Evolutionary conservation across 805 yeast species (phyloP), one percentile per base, ranked within the genome.

Genomic region (Suhomyces sp.): DNA sequence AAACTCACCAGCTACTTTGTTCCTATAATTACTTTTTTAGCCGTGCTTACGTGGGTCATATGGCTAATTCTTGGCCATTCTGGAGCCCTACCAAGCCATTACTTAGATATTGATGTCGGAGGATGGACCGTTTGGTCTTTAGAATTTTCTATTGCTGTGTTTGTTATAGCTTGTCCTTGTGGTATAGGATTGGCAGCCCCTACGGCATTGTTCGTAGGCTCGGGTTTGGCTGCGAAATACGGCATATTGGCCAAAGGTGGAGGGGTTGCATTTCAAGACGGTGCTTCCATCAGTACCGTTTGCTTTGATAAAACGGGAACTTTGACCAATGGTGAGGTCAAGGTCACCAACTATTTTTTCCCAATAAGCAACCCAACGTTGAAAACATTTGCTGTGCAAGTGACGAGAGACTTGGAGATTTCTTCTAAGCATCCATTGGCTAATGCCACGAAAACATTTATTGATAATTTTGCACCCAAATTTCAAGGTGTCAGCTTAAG

Each of bases 131-230:
- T 86, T 10, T 87, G 93, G 91, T 84, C 92, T 0, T 72, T 87
- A 51, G 85, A 86, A 58, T 87, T 87, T 67, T 82, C 91, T 1
- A 85, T 87, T 56, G 81, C 92, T 0, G 93, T 88, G 1, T 86
- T 87, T 68, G 93, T 87, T 1, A 82, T 87, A 47, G 93, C 93
- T 0, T 87, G 96, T 63, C 96, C 96, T 1, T 87, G 94, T 72
- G 96, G 93, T 1, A 81, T 87, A 58, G 94, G 93, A 1, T 71
- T 87, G 20, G 94, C 94, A 21, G 94, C 93, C 1, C 94, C 94
- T 1, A 87, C 93, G 1, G 93, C 94, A 0, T 64, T 87, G 40
- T 86, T 85, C 71, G 90, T 87, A 10, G 94, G 94, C 2, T 76
- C 89, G 15, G 90, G 93, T 0, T 64, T 87, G 47, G 90, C 92